Percentiles rank a stretch among this genome's conserved stretches.
phyloP scores from a whole-genome alignment of 2,329 filamentous ascomycete genomes.

The Colletotrichum sp. region DNA sequence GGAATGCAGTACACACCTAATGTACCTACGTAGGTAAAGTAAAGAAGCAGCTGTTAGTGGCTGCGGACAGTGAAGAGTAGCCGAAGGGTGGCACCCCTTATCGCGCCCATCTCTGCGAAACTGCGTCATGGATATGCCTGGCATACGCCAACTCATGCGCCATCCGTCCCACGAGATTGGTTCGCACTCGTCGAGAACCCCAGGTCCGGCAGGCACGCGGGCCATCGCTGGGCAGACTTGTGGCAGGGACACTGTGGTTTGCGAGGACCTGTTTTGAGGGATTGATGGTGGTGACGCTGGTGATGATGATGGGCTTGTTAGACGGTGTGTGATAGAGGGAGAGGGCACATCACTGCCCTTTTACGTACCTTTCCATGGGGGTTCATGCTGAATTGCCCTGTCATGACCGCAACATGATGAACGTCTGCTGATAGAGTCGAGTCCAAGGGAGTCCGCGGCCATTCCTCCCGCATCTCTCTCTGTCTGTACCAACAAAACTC shows the following conservation, averaged over 20 bases:
- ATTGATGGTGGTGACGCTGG: background rate
- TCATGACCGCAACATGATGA: slow-evolving; percentile 9
- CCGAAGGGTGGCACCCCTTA: background rate
- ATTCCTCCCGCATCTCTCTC: background rate
- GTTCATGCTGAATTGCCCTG: background rate
- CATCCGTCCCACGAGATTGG: slow-evolving; percentile 16
- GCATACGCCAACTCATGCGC: slow-evolving; percentile 7
- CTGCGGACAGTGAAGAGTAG: background rate
- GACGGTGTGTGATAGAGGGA: background rate
- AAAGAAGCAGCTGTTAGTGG: background rate
- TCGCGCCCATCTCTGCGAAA: slow-evolving; percentile 6
- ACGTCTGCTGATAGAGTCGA: background rate
- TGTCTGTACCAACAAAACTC: background rate
- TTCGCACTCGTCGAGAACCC: background rate
- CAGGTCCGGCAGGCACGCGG: slow-evolving; percentile 15
- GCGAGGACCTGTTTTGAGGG: background rate
- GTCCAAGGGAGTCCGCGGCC: background rate
- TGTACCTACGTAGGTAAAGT: background rate
- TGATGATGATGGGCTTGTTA: background rate
- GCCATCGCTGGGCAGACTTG: background rate
- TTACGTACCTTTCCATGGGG: background rate
- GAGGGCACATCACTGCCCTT: background rate
- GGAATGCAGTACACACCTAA: background rate
- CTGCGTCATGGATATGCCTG: slow-evolving; percentile 20
- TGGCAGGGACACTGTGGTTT: background rate